These are phyloP conservation scores for Handroanthus guayacan DNA, from an alignment of 257 asterid species.

Conservation along the genomic window DNA sequence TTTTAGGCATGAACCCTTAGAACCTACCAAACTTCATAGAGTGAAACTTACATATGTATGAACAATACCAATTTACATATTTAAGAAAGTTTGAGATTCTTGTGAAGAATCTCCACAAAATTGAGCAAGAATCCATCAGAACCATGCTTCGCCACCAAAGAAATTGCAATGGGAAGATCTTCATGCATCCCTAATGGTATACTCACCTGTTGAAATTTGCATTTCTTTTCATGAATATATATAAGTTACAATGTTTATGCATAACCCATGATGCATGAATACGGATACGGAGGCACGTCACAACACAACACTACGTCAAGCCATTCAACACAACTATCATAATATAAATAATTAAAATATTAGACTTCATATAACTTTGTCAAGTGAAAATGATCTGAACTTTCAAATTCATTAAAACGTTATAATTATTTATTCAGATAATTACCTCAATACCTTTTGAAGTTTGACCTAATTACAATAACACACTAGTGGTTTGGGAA, in stretches of 20 bases:
- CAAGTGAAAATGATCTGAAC: too few species aligned
- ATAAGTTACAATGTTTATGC: background rate
- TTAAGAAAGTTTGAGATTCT: conserved; percentile 35
- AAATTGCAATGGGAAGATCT: conserved; percentile 73
- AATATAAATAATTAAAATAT: too few species aligned
- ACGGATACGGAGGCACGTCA: too few species aligned
- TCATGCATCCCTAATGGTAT: conserved; percentile 75
- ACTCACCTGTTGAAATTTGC: conserved; percentile 61
- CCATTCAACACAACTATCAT: too few species aligned
- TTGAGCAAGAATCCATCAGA: conserved; percentile 73
- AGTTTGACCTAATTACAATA: too few species aligned
- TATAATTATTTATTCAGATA: too few species aligned
- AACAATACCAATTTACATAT: background rate
- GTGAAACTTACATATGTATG: background rate
- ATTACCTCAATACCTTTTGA: too few species aligned
- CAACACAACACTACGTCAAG: too few species aligned
- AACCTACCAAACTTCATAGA: background rate
- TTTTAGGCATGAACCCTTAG: background rate
- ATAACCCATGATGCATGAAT: too few species aligned
- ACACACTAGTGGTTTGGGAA: too few species aligned
- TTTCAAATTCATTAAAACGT: too few species aligned
- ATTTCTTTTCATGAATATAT: conserved; percentile 6
- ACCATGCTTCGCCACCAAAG: conserved; percentile 83
- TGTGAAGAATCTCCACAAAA: conserved; percentile 56
- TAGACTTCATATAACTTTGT: too few species aligned